Base-by-base conservation (phyloP, 2,329 filamentous ascomycete genomes). In the Penicillium frequentans region DNA sequence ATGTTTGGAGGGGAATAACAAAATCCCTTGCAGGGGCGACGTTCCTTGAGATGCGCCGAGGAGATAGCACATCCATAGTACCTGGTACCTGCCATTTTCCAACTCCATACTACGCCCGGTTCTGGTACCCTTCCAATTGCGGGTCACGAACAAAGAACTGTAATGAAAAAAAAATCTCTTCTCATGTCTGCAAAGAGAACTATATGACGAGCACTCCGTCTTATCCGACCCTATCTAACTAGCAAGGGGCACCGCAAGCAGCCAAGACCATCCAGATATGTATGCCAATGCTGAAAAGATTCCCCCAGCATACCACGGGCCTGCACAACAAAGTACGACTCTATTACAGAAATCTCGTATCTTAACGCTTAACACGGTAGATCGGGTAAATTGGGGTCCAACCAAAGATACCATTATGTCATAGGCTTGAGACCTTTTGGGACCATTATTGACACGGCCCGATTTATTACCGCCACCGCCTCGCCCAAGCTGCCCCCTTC, bases 401-500 rank as follows among this genome's bases (percentile, higher is more conserved):
- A 23, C 9, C 24, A 53, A 52, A 23, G 24, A 35, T 52, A 52
- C 44, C 35, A 60, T 62, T 59, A 63, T 58, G 58, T 63, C 62
- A 64, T 59, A 43, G 29, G 19, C 33, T 43, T 42, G 39, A 46
- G 14, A 21, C 9, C 19, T 21, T 24, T n/a, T 16, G 26, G 26
- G 26, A 31, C 13, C 13, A 8, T 42, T 63, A 65, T 61, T 50
- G 46, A 55, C 52, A 65, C 63, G 47, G 49, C 53, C 43, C 24
- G 19, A 37, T 2, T 8, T 3, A 9, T 43, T 58, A 56, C 13
- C 35, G 26, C 55, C 62, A 65, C 60, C 14, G 8, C 13, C 59
- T 65, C 64, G 64, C 63, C 13, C 59, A 55, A 65, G 63, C 63
- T 65, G 59, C 64, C 61, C 55, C 49, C 56, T 62, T 62, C 42